A percentile compares a stretch with the other conserved stretches of the same genome.
Conservation (phyloP, 768 basidiomycete genomes). For the Russula compacta region DNA sequence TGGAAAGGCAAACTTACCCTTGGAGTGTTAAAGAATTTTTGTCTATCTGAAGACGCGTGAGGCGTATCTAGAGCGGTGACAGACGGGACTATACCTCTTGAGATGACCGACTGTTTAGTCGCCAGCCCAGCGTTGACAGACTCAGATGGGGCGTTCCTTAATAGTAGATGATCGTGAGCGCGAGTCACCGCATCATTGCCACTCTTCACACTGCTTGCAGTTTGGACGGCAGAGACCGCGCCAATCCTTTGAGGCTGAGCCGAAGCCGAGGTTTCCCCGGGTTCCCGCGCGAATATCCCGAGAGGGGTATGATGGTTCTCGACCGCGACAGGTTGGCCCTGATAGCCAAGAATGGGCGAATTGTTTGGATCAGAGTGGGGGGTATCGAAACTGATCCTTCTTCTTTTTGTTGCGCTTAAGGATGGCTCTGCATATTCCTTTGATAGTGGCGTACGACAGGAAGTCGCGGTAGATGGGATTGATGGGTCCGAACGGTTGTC, state of each 20-base stretch:
- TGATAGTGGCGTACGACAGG: neutral
- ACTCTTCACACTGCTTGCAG: neutral
- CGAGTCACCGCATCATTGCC: neutral
- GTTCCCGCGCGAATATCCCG: neutral
- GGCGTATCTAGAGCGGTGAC: neutral
- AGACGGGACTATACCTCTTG: neutral
- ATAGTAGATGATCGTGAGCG: neutral
- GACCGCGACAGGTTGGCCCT: neutral
- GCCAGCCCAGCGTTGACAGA: neutral
- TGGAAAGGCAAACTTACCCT: conserved; percentile 3
- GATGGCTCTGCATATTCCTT: neutral
- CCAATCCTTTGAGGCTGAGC: neutral
- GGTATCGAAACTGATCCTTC: neutral
- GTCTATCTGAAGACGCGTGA: neutral
- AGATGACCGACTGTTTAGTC: neutral
- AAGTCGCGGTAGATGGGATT: neutral
- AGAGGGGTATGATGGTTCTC: neutral
- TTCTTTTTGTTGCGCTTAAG: conserved; percentile 1
- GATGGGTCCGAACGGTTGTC: neutral
- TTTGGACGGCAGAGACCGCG: neutral
- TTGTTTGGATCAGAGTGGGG: neutral
- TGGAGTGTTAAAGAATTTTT: neutral
- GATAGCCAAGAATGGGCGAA: neutral
- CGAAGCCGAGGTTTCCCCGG: neutral
- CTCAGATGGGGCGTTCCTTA: neutral